Evolutionary conservation across 2,329 filamentous ascomycete genomes (phyloP).

Genomic region (Calonectria leucothoes): DNA sequence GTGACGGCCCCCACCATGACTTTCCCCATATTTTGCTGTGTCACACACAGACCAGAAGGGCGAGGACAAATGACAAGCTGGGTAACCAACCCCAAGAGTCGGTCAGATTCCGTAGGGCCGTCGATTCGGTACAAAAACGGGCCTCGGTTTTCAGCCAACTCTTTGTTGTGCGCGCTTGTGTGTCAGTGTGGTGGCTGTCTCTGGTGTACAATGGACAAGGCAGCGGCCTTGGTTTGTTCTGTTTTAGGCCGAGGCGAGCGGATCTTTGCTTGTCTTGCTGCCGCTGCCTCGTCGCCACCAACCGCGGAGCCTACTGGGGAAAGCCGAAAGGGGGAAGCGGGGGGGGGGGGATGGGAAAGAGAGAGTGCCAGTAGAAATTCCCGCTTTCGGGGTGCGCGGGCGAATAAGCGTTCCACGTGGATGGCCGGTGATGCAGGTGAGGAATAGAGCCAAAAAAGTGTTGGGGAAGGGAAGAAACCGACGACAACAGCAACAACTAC

Average conservation of each 20-base stretch:
- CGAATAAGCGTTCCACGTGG: constrained; percentile 34
- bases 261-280: not conserved
- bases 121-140: not conserved
- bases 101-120: not conserved
- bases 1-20: not conserved
- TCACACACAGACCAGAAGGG: not conserved
- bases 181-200: too few relatives aligned
- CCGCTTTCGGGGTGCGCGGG: constrained; percentile 3
- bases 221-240: not conserved
- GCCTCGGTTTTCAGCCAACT: not conserved
- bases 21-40: not conserved
- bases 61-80: not conserved
- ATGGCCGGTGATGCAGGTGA: constrained; percentile 32
- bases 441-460: constrained; percentile 5
- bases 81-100: not conserved
- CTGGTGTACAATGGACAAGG: too few relatives aligned
- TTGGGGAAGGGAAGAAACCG: not conserved
- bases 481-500: too few relatives aligned
- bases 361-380: not conserved
- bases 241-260: not conserved
- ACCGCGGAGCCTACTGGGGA: not conserved
- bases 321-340: not conserved
- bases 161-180: not conserved
- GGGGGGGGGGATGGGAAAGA: too few relatives aligned
- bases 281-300: not conserved